Evolutionary conservation across 2,329 filamentous ascomycete genomes (phyloP), one percentile per base, ranked within the genome.

Genomic region (Metarhizium brunneum): DNA sequence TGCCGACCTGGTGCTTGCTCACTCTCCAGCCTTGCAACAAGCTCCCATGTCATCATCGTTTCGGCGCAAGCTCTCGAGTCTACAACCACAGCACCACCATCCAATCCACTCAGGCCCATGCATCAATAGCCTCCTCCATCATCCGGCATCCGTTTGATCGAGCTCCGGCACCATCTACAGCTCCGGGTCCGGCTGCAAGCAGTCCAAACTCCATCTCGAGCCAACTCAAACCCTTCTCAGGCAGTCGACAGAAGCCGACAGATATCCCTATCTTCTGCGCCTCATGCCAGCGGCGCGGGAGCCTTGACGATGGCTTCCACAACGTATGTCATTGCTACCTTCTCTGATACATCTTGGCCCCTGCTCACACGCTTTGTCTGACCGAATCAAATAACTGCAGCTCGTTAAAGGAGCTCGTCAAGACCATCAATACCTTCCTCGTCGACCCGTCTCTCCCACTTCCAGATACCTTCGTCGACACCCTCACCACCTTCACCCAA

Each of bases 401-500:
- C 59, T 78, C 80, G n/a, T 71, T 81, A 49, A 85, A 82, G 65
- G 82, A 86, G 63, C 74, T 86, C 50, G 71, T 73, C 61, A 85
- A 81, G 71, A 77, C 80, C 55, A 76, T 86, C 66, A 72, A 72
- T 54, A 67, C 70, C 64, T 81, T 76, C 66, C 62, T 81, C 50
- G 57, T 64, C 56, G 69, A 76, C n/a, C 77, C 80, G 18, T 70
- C 65, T 35, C 69, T 83, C 20, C 87, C 87, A 8, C 79, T 92
- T 1, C 85, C 88, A 50, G 78, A 86, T 60, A 82, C 86, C 56
- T 73, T 90, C 53, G 69, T 77, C 61, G 72, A 78, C 45, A 74
- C 82, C 53, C 84, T 92, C 59, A 77, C 84, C 55, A 74, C 74
- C 57, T 92, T 90, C 69, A 76, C 90, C 52, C 80, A 84, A 49